These are phyloP conservation scores for Ananas comosus DNA, from an alignment of 176 grass and related monocot species.

Conservation along the genomic window DNA sequence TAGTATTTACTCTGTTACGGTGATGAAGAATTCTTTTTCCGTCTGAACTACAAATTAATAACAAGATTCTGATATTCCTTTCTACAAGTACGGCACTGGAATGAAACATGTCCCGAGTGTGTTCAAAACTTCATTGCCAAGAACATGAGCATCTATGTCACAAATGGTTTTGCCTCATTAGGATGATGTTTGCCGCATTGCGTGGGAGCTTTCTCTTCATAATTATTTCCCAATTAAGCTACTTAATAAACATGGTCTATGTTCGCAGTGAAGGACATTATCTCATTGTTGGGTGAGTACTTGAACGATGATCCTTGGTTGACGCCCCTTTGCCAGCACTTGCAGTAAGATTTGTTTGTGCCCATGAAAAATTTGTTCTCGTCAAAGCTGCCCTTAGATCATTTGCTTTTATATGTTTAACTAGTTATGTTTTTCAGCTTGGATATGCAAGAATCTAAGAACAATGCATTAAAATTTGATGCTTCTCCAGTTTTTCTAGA, in stretches of 20 bases:
- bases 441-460: constrained; percentile 42
- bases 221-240: too few relatives aligned
- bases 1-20: too few relatives aligned
- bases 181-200: too few relatives aligned
- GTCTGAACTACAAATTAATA: too few relatives aligned
- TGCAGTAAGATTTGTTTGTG: constrained; percentile 45
- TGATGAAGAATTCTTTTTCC: too few relatives aligned
- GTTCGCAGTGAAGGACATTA: constrained; percentile 56
- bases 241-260: not conserved
- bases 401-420: not conserved
- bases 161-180: too few relatives aligned
- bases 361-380: not conserved
- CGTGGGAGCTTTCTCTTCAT: too few relatives aligned
- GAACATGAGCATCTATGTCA: too few relatives aligned
- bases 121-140: too few relatives aligned
- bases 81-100: too few relatives aligned
- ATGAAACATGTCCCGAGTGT: too few relatives aligned
- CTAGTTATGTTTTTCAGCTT: constrained; percentile 37
- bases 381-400: not conserved
- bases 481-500: constrained; percentile 32
- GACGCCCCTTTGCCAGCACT: constrained; percentile 48
- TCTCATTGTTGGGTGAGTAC: constrained; percentile 81
- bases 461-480: constrained; percentile 20
- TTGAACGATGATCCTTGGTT: constrained; percentile 76
- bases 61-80: too few relatives aligned